A percentile compares a stretch with the other conserved stretches of the same genome.
phyloP scores from a whole-genome alignment of 78 protist genomes.

The Dictyostelium firmibasis region DNA sequence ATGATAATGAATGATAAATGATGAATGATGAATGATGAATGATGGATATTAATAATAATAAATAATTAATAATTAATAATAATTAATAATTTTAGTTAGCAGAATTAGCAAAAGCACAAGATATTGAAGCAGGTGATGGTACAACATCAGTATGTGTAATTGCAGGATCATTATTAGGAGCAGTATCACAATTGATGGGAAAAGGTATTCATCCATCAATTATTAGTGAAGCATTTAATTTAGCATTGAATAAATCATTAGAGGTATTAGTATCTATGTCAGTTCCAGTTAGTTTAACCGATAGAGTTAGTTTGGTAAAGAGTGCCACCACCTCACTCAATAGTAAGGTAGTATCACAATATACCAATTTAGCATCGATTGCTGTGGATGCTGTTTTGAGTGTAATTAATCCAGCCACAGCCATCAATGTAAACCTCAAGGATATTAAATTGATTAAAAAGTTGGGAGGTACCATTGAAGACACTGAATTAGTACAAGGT shows the following conservation, averaged over 20 bases:
- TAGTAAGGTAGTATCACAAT: conserved; percentile 98
- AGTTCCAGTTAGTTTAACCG: conserved; percentile 91
- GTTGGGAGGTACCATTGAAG: conserved; percentile 99
- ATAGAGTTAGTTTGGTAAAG: conserved; percentile 92
- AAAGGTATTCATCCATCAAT: conserved; percentile 97
- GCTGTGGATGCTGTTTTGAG: conserved; percentile 98
- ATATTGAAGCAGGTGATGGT: conserved; percentile 99
- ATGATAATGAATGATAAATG: too few species aligned
- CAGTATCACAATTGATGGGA: conserved; percentile 69
- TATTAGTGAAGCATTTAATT: conserved; percentile 91
- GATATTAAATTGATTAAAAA: conserved; percentile 89
- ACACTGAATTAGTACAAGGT: conserved; percentile 97
- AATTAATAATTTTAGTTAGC: conserved; percentile 88
- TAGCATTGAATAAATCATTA: conserved; percentile 86
- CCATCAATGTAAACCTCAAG: conserved; percentile 91
- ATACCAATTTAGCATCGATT: conserved; percentile 96
- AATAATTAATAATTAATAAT: background rate
- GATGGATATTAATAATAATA: background rate
- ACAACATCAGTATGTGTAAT: conserved; percentile 99
- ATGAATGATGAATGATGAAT: too few species aligned
- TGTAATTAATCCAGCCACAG: conserved; percentile 82
- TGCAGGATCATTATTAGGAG: conserved; percentile 94
- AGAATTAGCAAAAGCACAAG: conserved; percentile 99
- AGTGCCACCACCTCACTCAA: conserved; percentile 97
- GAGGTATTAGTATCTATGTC: conserved; percentile 88